A percentile compares a stretch with the other conserved stretches of the same genome.
These are phyloP conservation scores for Eucalyptus erythrocorys DNA, from an alignment of 345 rosid genomes.

Conservation along the genomic window DNA sequence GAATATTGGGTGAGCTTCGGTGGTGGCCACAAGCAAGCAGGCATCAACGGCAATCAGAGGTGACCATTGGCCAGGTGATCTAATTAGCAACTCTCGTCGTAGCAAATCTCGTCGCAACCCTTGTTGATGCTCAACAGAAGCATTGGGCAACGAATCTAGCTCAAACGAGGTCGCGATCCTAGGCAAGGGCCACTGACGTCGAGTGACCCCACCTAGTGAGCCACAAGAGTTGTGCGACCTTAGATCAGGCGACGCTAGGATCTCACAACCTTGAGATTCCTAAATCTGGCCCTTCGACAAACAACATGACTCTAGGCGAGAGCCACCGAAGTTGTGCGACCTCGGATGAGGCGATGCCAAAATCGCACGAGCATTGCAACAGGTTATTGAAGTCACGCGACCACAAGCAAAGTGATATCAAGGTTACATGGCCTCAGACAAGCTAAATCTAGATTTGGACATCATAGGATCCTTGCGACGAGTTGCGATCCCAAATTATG, in stretches of 20 bases:
- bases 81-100: not conserved
- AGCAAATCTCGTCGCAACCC: not conserved
- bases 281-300: too few species aligned
- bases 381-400: too few species aligned
- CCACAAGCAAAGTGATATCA: too few species aligned
- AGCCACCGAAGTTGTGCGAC: too few species aligned
- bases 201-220: not conserved
- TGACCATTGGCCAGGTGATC: not conserved
- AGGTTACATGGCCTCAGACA: not conserved
- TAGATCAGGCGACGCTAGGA: fast-evolving
- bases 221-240: not conserved
- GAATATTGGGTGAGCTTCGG: not conserved
- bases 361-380: not conserved
- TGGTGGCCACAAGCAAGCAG: not conserved
- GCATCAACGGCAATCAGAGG: not conserved
- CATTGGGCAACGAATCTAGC: not conserved
- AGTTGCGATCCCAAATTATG: not conserved
- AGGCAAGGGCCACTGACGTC: not conserved
- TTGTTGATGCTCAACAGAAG: not conserved
- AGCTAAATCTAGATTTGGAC: not conserved
- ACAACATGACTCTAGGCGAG: too few species aligned
- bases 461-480: not conserved
- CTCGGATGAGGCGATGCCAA: not conserved
- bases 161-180: not conserved
- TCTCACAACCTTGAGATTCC: not conserved